phyloP scores from a whole-genome alignment of 371 early-diverging fungal species.

The Syncephalastrum sp. region DNA sequence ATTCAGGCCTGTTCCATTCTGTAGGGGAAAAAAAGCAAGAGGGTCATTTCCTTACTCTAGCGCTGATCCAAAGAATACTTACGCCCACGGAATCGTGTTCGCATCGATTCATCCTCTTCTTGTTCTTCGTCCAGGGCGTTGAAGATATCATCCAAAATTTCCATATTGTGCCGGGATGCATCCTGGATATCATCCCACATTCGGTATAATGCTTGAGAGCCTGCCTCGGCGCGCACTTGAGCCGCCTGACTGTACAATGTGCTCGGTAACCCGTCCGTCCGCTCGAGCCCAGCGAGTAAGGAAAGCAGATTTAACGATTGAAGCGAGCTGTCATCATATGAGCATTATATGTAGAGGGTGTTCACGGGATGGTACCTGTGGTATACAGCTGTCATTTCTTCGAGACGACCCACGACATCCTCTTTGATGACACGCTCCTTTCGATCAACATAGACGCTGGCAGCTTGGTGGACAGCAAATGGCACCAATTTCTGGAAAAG shows the following conservation, averaged over 20 bases:
- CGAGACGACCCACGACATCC: conserved; percentile 29
- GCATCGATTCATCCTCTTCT: conserved; percentile 61
- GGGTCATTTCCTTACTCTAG: too few species aligned
- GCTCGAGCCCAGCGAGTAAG: conserved; percentile 66
- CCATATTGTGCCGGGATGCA: conserved; percentile 47
- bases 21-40: not conserved
- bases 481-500: conserved; percentile 85
- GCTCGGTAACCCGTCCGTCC: conserved; percentile 71
- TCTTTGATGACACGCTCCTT: conserved; percentile 70
- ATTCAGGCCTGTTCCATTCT: conserved; percentile 65
- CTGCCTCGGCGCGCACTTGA: conserved; percentile 75
- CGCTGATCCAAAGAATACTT: conserved; percentile 1
- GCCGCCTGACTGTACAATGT: conserved; percentile 64
- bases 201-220: conserved; percentile 57
- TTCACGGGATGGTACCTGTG: conserved; percentile 22
- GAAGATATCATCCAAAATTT: conserved; percentile 65
- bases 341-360: not conserved
- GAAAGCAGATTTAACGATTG: conserved; percentile 71
- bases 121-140: conserved; percentile 74
- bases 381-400: conserved; percentile 34
- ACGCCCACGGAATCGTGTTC: conserved; percentile 50
- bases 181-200: conserved; percentile 61
- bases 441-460: conserved; percentile 77
- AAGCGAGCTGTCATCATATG: conserved; percentile 42
- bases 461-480: conserved; percentile 87